Evolutionary conservation across 2,329 filamentous ascomycete species (phyloP).

Genomic region (Fusarium sublunatum): DNA sequence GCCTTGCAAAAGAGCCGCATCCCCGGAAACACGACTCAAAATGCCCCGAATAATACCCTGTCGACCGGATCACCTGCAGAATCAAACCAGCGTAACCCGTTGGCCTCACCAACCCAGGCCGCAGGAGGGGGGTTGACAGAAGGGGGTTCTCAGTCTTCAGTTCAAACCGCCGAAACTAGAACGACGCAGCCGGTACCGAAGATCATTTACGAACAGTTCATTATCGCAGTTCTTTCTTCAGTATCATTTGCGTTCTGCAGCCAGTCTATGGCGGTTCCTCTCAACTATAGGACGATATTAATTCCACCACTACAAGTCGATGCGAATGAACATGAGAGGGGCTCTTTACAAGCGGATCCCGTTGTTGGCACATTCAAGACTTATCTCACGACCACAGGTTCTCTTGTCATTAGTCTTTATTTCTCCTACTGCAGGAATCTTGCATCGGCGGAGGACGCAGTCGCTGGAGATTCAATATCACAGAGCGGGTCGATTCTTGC

Average conservation of each 20-base stretch:
- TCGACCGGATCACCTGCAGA: conserved; percentile 57
- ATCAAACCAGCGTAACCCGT: conserved; percentile 43
- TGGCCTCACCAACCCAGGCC: conserved; percentile 36
- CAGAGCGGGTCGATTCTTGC: conserved; percentile 61
- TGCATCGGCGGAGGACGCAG: conserved; percentile 58
- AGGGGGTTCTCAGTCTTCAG: conserved; percentile 43
- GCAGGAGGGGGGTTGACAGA: conserved; percentile 38
- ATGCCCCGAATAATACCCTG: conserved; percentile 60
- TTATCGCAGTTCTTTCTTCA: conserved; percentile 64
- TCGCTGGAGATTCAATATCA: conserved; percentile 54
- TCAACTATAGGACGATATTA: conserved; percentile 65
- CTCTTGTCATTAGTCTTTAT: conserved; percentile 62
- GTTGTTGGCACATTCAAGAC: conserved; percentile 63
- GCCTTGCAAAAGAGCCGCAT: conserved; percentile 60
- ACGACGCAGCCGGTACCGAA: conserved; percentile 48
- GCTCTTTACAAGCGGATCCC: conserved; percentile 36
- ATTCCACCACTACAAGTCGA: conserved; percentile 50
- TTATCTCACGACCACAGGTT: conserved; percentile 67
- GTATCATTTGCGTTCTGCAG: conserved; percentile 62
- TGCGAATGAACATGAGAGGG: conserved; percentile 30
- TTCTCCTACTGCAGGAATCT: conserved; percentile 62
- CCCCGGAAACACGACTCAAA: conserved; percentile 53
- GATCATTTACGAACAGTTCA: conserved; percentile 65
- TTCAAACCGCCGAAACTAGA: conserved; percentile 47
- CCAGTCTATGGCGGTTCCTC: conserved; percentile 60